phyloP scores from a whole-genome alignment of 2,329 filamentous ascomycete species.

The Exophiala dermatitidis region DNA sequence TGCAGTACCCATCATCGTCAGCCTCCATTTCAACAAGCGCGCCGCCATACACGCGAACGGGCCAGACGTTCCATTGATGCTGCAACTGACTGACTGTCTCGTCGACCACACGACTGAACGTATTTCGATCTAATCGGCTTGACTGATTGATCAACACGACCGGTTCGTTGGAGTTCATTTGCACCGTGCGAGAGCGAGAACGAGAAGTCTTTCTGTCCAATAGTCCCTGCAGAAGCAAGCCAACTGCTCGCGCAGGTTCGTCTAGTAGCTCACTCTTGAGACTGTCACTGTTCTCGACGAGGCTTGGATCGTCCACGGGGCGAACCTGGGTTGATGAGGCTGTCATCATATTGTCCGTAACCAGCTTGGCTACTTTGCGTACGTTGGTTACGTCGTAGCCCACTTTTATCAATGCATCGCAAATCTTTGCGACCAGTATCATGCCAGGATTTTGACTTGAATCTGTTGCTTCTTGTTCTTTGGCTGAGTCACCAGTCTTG shows the following conservation, averaged over 20 bases:
- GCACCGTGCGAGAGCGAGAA: constrained; percentile 6
- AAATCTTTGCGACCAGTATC: constrained; percentile 19
- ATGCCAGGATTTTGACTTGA: neutral
- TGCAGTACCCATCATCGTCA: constrained; percentile 6
- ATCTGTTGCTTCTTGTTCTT: neutral
- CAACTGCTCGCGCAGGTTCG: neutral
- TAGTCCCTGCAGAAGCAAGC: constrained; percentile 11
- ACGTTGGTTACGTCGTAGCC: constrained; percentile 14
- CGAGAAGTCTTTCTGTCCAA: constrained; percentile 15
- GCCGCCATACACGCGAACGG: constrained; percentile 23
- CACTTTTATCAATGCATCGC: constrained; percentile 9
- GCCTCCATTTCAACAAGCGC: neutral
- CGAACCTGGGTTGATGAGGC: neutral
- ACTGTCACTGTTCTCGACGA: neutral
- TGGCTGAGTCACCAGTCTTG: neutral
- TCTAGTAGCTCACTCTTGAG: too few relatives aligned
- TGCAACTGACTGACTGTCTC: constrained; percentile 13
- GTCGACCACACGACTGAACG: constrained; percentile 5
- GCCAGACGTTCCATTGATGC: constrained; percentile 19
- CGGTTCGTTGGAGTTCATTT: constrained; percentile 26
- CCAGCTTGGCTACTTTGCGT: constrained; percentile 11
- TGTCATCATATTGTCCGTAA: constrained; percentile 15
- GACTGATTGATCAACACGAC: constrained; percentile 21
- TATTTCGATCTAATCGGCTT: neutral
- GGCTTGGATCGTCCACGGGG: too few relatives aligned